These are phyloP conservation scores for Xylariaceae sp. DNA, from an alignment of 2,329 filamentous ascomycete species.

Conservation along the genomic window DNA sequence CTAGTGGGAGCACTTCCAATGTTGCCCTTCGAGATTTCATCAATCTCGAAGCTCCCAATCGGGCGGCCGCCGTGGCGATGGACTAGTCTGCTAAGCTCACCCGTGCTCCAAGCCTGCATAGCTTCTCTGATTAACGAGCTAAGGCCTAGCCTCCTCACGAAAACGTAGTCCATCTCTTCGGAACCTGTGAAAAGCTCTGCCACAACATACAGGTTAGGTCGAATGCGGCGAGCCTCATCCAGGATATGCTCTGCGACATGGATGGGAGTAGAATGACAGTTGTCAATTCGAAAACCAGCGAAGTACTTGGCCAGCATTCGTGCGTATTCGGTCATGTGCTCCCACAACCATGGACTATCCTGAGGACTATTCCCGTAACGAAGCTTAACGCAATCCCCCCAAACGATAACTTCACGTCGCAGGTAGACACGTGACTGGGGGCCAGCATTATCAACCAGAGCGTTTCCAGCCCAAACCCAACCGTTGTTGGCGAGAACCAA, in stretches of 20 bases:
- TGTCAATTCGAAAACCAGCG: constrained; percentile 93
- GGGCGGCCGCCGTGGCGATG: constrained; percentile 92
- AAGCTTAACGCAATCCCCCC: constrained; percentile 98
- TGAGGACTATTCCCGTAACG: constrained; percentile 79
- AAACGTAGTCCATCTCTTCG: constrained; percentile 94
- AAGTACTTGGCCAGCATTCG: constrained; percentile 93
- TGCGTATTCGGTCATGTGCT: constrained; percentile 93
- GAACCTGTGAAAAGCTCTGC: constrained; percentile 95
- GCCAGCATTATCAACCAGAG: constrained; percentile 90
- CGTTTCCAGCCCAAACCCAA: constrained; percentile 98
- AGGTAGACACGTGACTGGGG: constrained; percentile 89
- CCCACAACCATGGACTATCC: constrained; percentile 93
- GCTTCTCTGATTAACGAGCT: constrained; percentile 93
- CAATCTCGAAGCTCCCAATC: constrained; percentile 96
- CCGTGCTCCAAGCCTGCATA: constrained; percentile 98
- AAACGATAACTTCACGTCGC: constrained; percentile 93
- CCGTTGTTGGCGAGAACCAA: constrained; percentile 92
- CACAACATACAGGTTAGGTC: constrained; percentile 87
- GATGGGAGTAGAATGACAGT: constrained; percentile 94
- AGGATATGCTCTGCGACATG: constrained; percentile 94
- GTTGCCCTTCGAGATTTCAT: constrained; percentile 70
- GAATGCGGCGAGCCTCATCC: constrained; percentile 86
- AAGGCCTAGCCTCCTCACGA: constrained; percentile 89
- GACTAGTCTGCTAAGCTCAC: constrained; percentile 87
- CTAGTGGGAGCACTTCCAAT: constrained; percentile 39